Base-by-base conservation (phyloP, 352 stramenopile genomes). In the Globisporangium acanthophoron region DNA sequence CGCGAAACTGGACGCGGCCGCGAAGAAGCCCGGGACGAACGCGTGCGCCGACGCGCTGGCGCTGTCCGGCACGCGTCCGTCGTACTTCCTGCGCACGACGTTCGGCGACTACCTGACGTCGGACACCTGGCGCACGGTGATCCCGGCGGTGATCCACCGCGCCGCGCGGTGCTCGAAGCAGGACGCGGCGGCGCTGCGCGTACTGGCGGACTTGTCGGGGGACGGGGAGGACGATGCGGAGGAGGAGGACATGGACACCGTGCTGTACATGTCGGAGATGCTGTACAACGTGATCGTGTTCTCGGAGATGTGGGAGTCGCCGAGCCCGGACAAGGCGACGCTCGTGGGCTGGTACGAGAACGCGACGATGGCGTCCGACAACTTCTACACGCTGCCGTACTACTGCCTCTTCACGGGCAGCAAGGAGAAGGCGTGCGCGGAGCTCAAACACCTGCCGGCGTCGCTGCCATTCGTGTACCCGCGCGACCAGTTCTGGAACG, bases 261-360 rank as follows among this genome's bases (percentile, higher is more conserved):
- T 86, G 41, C 56, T 88, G 45, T 88, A 72, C 58, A 70, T 78
- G 53, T 88, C 78, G 35, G 76, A 87, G 53, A 85, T 88, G 76
- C 69, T 90, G 21, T 90, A 90, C 60, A 81, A 87, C 37, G 54
- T 90, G n/a, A 80, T 90, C 54, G 80, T 90, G 44, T 90, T 88
- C 58, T 88, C 78, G 1, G 80, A 90, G 52, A 86, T 89, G 77
- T 88, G 78, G 80, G 71, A 84, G 56, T 62, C 59, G 31, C 78
- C 78, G 31, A 82, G 73, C 16, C 80, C 78, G 0, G 59, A 78
- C 54, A 80, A 83, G 48, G 67, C 58, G 18, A 82, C 77, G 48
- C 62, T 90, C 18, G 47, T 87, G 16, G 45, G 61, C 5, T 87
- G 70, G 73, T 90, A 87, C 59, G 78, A 88, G 54, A 65, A 74